Evolutionary conservation across 805 yeast genomes (phyloP), one percentile per base, ranked within the genome.

Genomic region (Barnettozyma sp.): DNA sequence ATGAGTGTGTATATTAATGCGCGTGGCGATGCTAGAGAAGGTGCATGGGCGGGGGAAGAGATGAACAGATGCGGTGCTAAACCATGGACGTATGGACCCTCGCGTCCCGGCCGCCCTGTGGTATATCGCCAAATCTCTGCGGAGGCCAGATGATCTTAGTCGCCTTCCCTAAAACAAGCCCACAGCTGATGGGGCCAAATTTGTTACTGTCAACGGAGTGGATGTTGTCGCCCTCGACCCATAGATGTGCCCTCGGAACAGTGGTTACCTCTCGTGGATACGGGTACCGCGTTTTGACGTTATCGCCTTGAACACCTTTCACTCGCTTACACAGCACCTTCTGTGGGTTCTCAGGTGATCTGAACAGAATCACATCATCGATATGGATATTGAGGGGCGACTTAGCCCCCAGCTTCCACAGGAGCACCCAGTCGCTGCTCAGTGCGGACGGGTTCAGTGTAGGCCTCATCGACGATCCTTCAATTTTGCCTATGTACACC

Each of bases 211-310:
- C 97, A 2, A 87, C 63, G 1, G 94, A 80, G 50, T 81, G 90
- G 30, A 66, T 67, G 54, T 85, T 87, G 56, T 90, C 97, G 6
- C 97, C 97, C 56, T 90, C 97, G 0, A 87, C 87, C 97, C 97
- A 90, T 6, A 85, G 48, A 54, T 90, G 97, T 49, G 77, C 80
- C 36, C 82, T 60, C 3, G 96, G 96, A 2, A 90, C 63, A 22
- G 61, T 57, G 5, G 80, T 78, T 29, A 64, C 59, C 2, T 66
- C 62, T 51, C 77, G 70, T 6, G 94, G 86, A 51, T 84, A 85
- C 16, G 78, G 80, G 26, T 68, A 61, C 37, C 80, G 65, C 2
- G 94, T 76, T 6, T 58, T 50, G 0, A 88, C 67, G 4, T 65
- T 52, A 46, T 87, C 94, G 17, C 92, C 90, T 36, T 74, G 85